Evolutionary conservation across 140 eudicot genomes (phyloP), one percentile per base, ranked within the genome.

Genomic region (Erigeron philadelphicus): DNA sequence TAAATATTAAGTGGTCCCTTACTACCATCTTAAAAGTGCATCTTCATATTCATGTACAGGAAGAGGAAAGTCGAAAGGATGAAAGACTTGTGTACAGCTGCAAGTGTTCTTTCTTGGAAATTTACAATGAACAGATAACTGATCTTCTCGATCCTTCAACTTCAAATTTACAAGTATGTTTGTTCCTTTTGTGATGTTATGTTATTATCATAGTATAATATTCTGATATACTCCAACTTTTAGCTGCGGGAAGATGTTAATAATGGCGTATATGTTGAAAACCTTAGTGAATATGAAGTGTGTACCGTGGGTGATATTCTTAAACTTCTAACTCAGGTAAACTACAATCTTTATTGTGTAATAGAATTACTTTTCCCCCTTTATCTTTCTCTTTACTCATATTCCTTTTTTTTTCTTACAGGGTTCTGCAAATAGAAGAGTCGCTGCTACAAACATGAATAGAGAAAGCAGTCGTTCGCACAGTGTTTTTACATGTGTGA

Each of bases 381-480:
- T 70, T 75, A 10, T 44, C 47, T 12, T 49, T 60, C 6, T 59
- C 31, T 65, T 65, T 12, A 45, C 5, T 9, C 46, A 62, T 35
- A 10, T 6, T 50, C 23, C n/a, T n/a, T 40, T 13, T 16, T 5
- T 63, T 71, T 48, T 72, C 53, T 46, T 25, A 66, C 56, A 94
- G 99, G 99, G 99, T 44, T 81, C 99, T 63, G 77, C 89, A 71
- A 94, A 94, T 57, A 87, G 99, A 66, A 86, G 74, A 69, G 99
- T 94, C 61, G 99, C 99, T 46, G 83, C 97, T 7, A 89, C 99
- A 19, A 94, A 89, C 70, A 94, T 94, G 99, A 94, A 94, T 76
- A 80, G 89, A 73, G 99, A 89, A 79, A 94, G 99, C 87, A 94
- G 99, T 55, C 95, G 99, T 55, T 94, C 99, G 35, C 99, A 94